phyloP scores from a whole-genome alignment of 2,329 filamentous ascomycete species.

The Pseudogymnoascus sp. region DNA sequence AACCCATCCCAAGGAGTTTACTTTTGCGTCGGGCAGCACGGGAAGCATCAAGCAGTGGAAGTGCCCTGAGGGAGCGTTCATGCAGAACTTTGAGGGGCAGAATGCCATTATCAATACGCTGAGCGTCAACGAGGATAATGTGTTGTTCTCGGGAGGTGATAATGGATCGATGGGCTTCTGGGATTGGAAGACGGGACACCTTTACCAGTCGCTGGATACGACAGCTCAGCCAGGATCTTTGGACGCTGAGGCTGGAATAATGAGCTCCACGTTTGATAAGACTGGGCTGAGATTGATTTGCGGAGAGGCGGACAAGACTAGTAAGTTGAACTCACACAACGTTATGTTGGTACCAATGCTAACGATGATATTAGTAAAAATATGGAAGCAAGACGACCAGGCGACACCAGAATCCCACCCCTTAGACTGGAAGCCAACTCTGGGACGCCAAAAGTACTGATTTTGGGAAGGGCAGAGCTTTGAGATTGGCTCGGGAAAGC shows the following conservation, averaged over 20 bases:
- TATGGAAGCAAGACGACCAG: slow-evolving; percentile 90
- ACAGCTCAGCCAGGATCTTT: slow-evolving; percentile 89
- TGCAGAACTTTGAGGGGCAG: slow-evolving; percentile 98
- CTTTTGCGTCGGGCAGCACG: slow-evolving; percentile 86
- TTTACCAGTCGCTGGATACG: slow-evolving; percentile 83
- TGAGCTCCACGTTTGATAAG: slow-evolving; percentile 86
- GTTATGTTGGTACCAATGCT: slow-evolving; percentile 14
- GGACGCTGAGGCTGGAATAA: slow-evolving; percentile 89
- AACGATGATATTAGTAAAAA: slow-evolving; percentile 56
- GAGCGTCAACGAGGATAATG: slow-evolving; percentile 87
- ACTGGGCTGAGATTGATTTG: slow-evolving; percentile 85
- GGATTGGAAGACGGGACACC: slow-evolving; percentile 96
- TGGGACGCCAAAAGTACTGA: slow-evolving; percentile 70
- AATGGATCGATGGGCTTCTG: slow-evolving; percentile 97
- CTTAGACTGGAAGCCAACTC: slow-evolving; percentile 79
- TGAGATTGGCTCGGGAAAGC: not conserved
- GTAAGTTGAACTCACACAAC: slow-evolving; percentile 33
- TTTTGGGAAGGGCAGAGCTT: not conserved
- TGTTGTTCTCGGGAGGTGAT: slow-evolving; percentile 89
- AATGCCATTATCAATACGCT: slow-evolving; percentile 95
- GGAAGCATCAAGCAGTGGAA: slow-evolving; percentile 99
- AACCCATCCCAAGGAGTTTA: slow-evolving; percentile 86
- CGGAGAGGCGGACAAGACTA: slow-evolving; percentile 95
- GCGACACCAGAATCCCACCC: slow-evolving; percentile 90
- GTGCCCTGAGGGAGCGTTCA: slow-evolving; percentile 93